Base-by-base conservation (phyloP, 257 asterid species). In the Galeopsis tetrahit region DNA sequence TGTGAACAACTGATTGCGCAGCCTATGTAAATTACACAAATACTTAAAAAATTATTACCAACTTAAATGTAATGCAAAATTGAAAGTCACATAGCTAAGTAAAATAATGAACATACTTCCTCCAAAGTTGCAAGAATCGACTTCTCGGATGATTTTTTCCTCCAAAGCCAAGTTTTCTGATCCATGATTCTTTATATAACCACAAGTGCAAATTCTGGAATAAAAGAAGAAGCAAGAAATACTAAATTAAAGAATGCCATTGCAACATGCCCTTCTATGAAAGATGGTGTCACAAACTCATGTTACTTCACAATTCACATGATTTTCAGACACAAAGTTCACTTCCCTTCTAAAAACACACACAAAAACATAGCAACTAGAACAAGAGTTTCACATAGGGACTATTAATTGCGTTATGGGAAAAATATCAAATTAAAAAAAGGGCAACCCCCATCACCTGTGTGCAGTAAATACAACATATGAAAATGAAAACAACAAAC, bases 81-180 rank as follows among this genome's bases (percentile, higher is more conserved):
- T 58, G 9, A 44, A 21, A 53, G 2, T 10, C 5, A 52, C 4
- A 36, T 71, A 35, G 2, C 32, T 46, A 74, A 49, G 68, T 52
- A n/a, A 72, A 31, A 62, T 42, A 34, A 10, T 59, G 62, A 3
- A 39, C 76, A 71, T 89, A 91, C 98, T 87, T 85, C 96, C 7
- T 85, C 90, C 62, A 70, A 86, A 82, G 7, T 84, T 64, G 90
- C 79, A 71, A 87, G 86, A 63, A 87, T 80, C 2, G 85, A 79
- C 84, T 93, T 90, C 89, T 89, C 97, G 1, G 90, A 79, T 32
- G 88, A 78, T 75, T 81, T 83, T 70, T 83, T 93, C 68, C 81
- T 89, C 97, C 98, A 90, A 3, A 90, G 85, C 98, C 98, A 90
- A 38, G 83, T 56, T 83, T 87, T 93, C 77, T 90, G 96, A 74